Conservation (phyloP, 2,329 filamentous ascomycete species). For the Orbilia oligospora region DNA sequence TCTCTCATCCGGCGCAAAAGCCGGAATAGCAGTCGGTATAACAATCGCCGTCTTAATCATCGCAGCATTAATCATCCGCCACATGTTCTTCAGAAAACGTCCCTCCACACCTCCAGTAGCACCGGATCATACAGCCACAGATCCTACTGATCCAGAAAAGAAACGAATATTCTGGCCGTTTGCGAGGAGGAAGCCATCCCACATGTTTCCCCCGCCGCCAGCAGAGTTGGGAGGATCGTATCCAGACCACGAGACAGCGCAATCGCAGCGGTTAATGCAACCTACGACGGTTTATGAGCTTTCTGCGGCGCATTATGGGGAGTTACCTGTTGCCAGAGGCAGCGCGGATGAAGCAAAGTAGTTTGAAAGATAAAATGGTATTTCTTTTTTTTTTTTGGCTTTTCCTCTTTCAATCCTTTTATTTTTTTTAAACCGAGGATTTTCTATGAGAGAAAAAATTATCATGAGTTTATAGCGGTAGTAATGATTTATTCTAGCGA, state of each 20-base stretch:
- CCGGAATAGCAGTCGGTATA: constrained; percentile 50
- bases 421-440: not conserved
- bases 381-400: not conserved
- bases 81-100: constrained; percentile 20
- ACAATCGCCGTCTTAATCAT: constrained; percentile 24
- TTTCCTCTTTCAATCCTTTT: not conserved
- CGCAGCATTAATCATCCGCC: constrained; percentile 15
- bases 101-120: constrained; percentile 27
- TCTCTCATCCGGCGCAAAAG: constrained; percentile 46
- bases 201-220: constrained; percentile 39
- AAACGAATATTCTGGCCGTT: constrained; percentile 31
- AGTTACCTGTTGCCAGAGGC: constrained; percentile 1
- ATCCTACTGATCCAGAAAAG: constrained; percentile 21
- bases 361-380: not conserved
- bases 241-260: not conserved
- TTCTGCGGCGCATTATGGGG: constrained; percentile 21
- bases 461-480: not conserved
- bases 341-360: constrained; percentile 2
- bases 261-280: not conserved
- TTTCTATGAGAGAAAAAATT: not conserved
- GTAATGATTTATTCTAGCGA: constrained; percentile 17
- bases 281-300: constrained; percentile 38
- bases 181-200: constrained; percentile 24
- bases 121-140: constrained; percentile 34
- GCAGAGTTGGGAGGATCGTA: constrained; percentile 40